Conservation (phyloP, 257 asterid genomes). For the Solanum raphanifolium region DNA sequence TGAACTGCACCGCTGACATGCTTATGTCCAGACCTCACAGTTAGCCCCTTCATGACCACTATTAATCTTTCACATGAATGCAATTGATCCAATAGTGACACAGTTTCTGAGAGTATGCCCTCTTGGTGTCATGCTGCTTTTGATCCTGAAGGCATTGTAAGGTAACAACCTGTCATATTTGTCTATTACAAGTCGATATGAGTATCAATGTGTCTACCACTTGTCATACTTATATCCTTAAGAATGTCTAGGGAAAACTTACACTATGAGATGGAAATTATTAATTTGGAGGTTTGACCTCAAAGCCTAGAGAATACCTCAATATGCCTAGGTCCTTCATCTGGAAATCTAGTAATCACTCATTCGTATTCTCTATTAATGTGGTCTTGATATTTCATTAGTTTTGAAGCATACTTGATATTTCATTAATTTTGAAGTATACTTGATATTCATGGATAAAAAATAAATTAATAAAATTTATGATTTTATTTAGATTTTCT, state of each 20-base stretch:
- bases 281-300: not conserved
- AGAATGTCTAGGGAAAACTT: not conserved
- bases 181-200: not conserved
- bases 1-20: not conserved
- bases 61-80: slow-evolving; percentile 40
- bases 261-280: not conserved
- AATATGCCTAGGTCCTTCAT: not conserved
- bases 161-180: slow-evolving; percentile 25
- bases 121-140: slow-evolving; percentile 82
- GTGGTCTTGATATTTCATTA: no score
- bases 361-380: no score
- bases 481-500: no score
- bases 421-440: no score
- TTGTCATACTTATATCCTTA: not conserved
- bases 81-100: slow-evolving; percentile 28
- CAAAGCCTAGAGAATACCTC: not conserved
- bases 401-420: no score
- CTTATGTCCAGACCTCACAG: not conserved
- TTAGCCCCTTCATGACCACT: not conserved
- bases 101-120: slow-evolving; percentile 32
- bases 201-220: not conserved
- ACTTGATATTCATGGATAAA: no score
- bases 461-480: no score
- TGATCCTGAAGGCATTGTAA: slow-evolving; percentile 87
- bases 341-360: not conserved